Evolutionary conservation across 2,329 filamentous ascomycete species (phyloP).

Genomic region (Mycosphaerelloides madeirae): DNA sequence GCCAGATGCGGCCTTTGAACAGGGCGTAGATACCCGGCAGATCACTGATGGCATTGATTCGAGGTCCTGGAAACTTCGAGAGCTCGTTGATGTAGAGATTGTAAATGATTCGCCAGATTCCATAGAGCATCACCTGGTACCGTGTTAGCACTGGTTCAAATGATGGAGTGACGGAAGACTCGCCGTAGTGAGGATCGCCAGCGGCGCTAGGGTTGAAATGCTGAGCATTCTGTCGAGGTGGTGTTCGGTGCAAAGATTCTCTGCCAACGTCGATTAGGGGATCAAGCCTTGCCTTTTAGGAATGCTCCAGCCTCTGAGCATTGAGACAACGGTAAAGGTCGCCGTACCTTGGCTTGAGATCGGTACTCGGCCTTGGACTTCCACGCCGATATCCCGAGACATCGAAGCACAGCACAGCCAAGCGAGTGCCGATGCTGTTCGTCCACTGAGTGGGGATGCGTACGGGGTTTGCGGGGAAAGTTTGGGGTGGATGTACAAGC

Average conservation of each 20-base stretch:
- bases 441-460: too few species aligned
- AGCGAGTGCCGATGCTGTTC: too few species aligned
- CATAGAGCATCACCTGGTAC: constrained; percentile 4
- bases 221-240: too few species aligned
- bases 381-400: not conserved
- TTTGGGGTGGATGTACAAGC: too few species aligned
- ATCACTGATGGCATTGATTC: constrained; percentile 19
- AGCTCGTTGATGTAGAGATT: constrained; percentile 42
- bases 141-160: not conserved
- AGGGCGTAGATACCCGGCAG: constrained; percentile 18
- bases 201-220: constrained; percentile 8
- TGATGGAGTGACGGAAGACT: not conserved
- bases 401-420: not conserved
- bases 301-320: too few species aligned
- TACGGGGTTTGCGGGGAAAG: too few species aligned
- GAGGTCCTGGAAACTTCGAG: constrained; percentile 40
- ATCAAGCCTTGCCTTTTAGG: too few species aligned
- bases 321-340: too few species aligned
- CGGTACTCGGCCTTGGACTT: not conserved
- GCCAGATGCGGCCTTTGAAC: constrained; percentile 15
- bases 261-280: too few species aligned
- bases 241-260: too few species aligned
- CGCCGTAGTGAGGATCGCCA: constrained; percentile 6
- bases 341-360: constrained; percentile 8
- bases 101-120: constrained; percentile 26